Evolutionary conservation across 345 rosid species (phyloP), one percentile per base, ranked within the genome.

Genomic region (Raphanus sativus): DNA sequence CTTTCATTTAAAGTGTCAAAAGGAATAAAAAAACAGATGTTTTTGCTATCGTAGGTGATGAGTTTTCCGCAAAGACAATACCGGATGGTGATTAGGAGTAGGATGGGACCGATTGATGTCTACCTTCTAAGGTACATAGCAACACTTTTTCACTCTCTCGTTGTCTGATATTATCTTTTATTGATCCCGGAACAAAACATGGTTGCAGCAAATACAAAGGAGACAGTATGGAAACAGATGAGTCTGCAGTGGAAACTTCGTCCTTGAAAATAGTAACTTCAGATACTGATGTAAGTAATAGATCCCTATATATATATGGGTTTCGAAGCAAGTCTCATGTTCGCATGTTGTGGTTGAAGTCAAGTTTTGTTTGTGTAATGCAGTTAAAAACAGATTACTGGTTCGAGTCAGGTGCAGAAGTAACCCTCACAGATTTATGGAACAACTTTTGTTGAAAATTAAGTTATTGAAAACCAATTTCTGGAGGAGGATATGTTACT

Each of bases 341-440:
- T 50, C 32, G 8, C 28, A 25, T 60, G 11, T 64, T 42, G 15
- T 33, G 38, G 21, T 42, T 77, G 2, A 62, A 68, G 66, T 40
- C 62, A 0, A 45, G n/a, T 25, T 67, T 58, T 29, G 30, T 42
- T 34, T 79, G 17, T 66, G 60, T 78, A 65, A 5, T 70, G 75
- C 86, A 89, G 94, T 71, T 78, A 59, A 83, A 81, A 32, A 88
- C 87, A 73, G 94, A 91, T 73, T 91, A 91, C 63, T 89, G 97
- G 97, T 84, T 91, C 79, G 76, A 13, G 33, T 85, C 97, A 45
- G 83, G 88, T 21, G 81, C 82, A 17, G 75, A 79, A 36, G 84
- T 86, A 79, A 82, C 89, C 84, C 65, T 85, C 42, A 83, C 91
- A 17, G 86, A 87, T 62, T 62, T 88, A 81, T 91, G 94, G 97